These are phyloP conservation scores for Fusarium equiseti DNA, from an alignment of 2,329 filamentous ascomycete genomes.

Conservation along the genomic window DNA sequence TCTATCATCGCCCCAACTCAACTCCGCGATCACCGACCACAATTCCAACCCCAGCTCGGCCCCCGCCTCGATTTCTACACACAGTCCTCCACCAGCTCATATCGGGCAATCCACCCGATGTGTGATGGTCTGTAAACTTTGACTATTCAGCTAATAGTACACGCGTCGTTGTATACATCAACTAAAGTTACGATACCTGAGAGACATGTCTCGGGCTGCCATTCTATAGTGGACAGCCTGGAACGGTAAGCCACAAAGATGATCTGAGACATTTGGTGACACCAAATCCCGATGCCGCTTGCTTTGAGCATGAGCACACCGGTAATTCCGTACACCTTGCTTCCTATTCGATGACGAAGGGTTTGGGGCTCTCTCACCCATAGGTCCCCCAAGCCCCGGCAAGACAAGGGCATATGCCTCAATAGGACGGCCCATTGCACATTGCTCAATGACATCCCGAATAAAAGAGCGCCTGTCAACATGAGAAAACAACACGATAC, in stretches of 20 bases:
- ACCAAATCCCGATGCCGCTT: constrained; percentile 5
- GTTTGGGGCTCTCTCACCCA: constrained; percentile 16
- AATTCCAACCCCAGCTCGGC: constrained; percentile 17
- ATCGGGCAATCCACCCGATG: neutral
- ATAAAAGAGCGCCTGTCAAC: neutral
- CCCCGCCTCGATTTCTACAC: constrained; percentile 24
- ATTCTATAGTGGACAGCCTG: neutral
- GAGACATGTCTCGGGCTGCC: neutral
- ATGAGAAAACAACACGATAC: constrained; percentile 18
- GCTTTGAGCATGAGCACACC: constrained; percentile 23
- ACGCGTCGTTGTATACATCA: neutral
- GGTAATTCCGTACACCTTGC: constrained; percentile 26
- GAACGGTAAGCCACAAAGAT: constrained; percentile 8
- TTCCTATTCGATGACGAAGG: constrained; percentile 33
- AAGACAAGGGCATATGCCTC: constrained; percentile 27
- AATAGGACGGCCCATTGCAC: constrained; percentile 15
- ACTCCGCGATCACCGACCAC: constrained; percentile 31
- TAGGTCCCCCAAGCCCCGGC: constrained; percentile 23
- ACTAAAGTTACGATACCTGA: constrained; percentile 1
- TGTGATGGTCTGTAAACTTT: neutral
- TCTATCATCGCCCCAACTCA: constrained; percentile 24
- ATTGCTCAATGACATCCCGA: constrained; percentile 1
- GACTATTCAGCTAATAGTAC: neutral
- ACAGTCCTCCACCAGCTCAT: neutral
- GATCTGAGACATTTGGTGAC: constrained; percentile 27